Evolutionary conservation across 2,329 filamentous ascomycete genomes (phyloP), one percentile per base, ranked within the genome.

Genomic region (Lecanicillium sp.): DNA sequence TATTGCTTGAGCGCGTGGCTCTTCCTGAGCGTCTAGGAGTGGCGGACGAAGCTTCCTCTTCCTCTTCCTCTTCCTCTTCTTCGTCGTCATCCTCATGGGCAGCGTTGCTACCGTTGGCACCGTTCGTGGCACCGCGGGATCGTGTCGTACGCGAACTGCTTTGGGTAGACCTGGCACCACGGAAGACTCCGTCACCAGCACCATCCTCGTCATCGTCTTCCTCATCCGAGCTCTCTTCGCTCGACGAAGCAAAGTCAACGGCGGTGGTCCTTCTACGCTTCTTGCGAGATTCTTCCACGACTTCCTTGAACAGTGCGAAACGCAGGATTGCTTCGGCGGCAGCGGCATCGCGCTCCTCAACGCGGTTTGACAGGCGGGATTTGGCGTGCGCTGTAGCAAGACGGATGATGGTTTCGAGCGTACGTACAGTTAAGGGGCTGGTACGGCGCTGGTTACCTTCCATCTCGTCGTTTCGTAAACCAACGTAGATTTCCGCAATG

Each of bases 251-350:
- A 45, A 72, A 72, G 48, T 78, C 74, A 14, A 77, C 71, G 27
- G 75, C 74, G 24, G 77, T 73, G 5, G 78, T 85, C 58, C 87
- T 84, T 66, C 88, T 84, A 58, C 90, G 81, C 67, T 93, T 86
- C 74, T 91, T 93, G 57, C 83, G 79, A 50, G 90, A 87, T 64
- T 90, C 84, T 60, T 83, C 77, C 3, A 95, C 77, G 1, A 98
- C 84, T 70, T 98, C 93, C 65, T 97, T 97, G 78, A 98, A 98
- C 29, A 98, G 77, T 2, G 93, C 94, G 61, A 96, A 98, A 15
- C 93, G 81, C 26, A 98, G 71, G 55, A 98, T 95, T 8, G 82
- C 78, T 64, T 98, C 91, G 9, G 93, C 93, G 27, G 90, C 84
- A 45, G 87, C 71, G 1, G 91, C 90, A 64, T 98, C 93, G 48